A percentile compares a stretch with the other conserved stretches of the same genome.
phyloP scores from a whole-genome alignment of 129 eudicot genomes.

The Rutidosis leptorrhynchoides region DNA sequence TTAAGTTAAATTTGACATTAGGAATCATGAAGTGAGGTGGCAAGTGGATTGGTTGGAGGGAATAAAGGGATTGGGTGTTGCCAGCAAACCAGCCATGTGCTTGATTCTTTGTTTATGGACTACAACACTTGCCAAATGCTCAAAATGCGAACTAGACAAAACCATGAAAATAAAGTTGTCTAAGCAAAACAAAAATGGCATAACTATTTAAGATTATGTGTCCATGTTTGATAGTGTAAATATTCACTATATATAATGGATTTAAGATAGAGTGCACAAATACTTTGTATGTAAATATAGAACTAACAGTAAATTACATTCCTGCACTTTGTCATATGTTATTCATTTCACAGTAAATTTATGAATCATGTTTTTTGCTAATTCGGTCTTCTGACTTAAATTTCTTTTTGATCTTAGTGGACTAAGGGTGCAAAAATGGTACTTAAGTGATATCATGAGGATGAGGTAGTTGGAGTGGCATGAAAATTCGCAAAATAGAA shows the following conservation, averaged over 20 bases:
- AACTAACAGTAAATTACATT: no score
- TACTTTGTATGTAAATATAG: not conserved
- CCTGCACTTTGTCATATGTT: no score
- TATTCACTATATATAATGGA: no score
- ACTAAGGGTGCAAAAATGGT: no score
- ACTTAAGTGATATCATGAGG: no score
- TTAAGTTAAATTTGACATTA: not conserved
- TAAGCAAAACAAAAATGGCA: conserved; percentile 15
- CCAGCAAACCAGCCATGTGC: conserved; percentile 52
- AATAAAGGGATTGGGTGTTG: conserved; percentile 29
- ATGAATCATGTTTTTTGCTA: no score
- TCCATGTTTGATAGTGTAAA: not conserved
- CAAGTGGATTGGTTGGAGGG: conserved; percentile 35
- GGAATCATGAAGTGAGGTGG: conserved; percentile 10
- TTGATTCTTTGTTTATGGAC: conserved; percentile 42
- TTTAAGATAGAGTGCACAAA: no score
- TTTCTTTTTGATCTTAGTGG: no score
- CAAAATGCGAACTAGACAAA: conserved; percentile 20
- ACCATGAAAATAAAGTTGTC: not conserved
- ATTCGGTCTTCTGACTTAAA: no score
- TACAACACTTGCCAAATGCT: conserved; percentile 22
- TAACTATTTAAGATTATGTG: not conserved
- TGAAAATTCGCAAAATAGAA: no score
- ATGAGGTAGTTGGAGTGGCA: no score
- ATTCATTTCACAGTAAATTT: no score